phyloP scores from a whole-genome alignment of 1,139 yeast genomes.

The Suhomyces panamericanus region DNA sequence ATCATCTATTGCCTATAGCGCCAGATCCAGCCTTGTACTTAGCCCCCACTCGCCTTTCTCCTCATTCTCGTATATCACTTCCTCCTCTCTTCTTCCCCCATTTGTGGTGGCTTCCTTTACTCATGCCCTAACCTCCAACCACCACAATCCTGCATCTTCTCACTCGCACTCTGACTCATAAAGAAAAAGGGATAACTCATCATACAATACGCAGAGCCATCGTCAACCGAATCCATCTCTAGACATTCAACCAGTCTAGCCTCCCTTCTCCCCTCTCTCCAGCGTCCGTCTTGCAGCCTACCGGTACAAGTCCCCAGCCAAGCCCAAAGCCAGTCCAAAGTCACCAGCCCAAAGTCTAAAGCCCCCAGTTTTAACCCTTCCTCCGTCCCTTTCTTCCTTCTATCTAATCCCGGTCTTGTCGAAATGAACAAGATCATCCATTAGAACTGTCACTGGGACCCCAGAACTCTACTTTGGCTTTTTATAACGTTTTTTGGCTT shows the following conservation, averaged over 20 bases:
- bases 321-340: constrained; percentile 1
- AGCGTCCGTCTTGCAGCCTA: background rate
- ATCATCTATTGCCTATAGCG: too few relatives aligned
- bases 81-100: too few relatives aligned
- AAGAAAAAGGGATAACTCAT: constrained; percentile 7
- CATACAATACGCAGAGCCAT: background rate
- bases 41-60: too few relatives aligned
- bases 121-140: too few relatives aligned
- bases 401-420: constrained; percentile 4
- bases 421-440: constrained; percentile 3
- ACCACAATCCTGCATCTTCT: too few relatives aligned
- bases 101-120: too few relatives aligned
- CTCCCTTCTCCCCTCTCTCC: background rate
- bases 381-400: background rate
- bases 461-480: constrained; percentile 4
- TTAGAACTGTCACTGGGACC: constrained; percentile 4
- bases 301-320: constrained; percentile 5
- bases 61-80: too few relatives aligned
- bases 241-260: background rate
- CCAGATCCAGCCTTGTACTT: too few relatives aligned
- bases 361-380: background rate
- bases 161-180: constrained; percentile 11
- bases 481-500: constrained; percentile 3
- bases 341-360: background rate
- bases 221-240: constrained; percentile 1